Evolutionary conservation across 768 basidiomycete genomes (phyloP).

Genomic region (Chalciporus sphaerocephalus): DNA sequence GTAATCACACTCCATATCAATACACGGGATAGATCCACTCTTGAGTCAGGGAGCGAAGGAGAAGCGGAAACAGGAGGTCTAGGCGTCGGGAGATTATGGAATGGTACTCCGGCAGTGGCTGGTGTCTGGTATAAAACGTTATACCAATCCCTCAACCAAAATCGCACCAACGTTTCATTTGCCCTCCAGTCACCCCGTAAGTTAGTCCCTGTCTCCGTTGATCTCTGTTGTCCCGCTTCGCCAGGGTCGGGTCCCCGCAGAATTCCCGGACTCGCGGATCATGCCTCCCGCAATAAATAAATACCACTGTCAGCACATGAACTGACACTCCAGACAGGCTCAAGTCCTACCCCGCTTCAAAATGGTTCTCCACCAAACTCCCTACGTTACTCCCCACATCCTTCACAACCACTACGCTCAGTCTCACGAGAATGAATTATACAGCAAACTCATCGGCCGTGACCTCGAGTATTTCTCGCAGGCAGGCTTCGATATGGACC

Average conservation of each 20-base stretch:
- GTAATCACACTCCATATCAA: neutral
- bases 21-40: neutral
- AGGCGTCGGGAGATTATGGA: constrained; percentile 31
- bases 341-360: constrained; percentile 20
- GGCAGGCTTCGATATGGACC: constrained; percentile 98
- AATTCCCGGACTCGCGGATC: constrained; percentile 24
- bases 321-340: neutral
- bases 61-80: constrained; percentile 2
- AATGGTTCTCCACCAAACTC: constrained; percentile 73
- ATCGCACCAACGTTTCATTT: neutral
- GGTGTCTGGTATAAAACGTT: constrained; percentile 26
- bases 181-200: constrained; percentile 14
- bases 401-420: constrained; percentile 85
- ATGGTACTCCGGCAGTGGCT: constrained; percentile 23
- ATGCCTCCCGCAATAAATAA: constrained; percentile 11
- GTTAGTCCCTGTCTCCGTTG: constrained; percentile 4
- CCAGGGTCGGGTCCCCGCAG: constrained; percentile 3
- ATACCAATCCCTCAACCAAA: neutral
- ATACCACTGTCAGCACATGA: constrained; percentile 1
- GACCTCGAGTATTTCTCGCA: constrained; percentile 98
- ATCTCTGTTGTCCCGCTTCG: neutral
- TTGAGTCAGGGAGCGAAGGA: neutral
- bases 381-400: constrained; percentile 86
- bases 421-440: constrained; percentile 59
- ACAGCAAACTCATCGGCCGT: constrained; percentile 69